Evolutionary conservation across 805 yeast genomes (phyloP).

Genomic region (Kluyveromyces siamensis): DNA sequence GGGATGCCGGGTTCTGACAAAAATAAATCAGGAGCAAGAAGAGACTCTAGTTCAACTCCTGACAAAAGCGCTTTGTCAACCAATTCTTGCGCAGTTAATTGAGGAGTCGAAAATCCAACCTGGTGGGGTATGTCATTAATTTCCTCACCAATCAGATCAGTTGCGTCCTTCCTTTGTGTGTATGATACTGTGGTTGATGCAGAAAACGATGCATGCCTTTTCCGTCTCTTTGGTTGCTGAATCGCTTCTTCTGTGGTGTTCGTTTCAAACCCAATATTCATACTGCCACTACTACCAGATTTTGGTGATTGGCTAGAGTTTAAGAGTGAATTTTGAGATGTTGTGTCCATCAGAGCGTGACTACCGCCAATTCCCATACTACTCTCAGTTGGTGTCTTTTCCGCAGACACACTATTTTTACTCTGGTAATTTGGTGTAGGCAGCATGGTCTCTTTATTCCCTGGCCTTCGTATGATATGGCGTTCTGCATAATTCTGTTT

Average conservation of each 20-base stretch:
- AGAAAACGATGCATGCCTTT: conserved; percentile 37
- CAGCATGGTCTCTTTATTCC: conserved; percentile 32
- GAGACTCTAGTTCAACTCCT: conserved; percentile 18
- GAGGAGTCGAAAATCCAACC: conserved; percentile 79
- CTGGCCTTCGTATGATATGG: conserved; percentile 30
- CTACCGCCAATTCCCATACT: not conserved
- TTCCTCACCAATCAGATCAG: conserved; percentile 5
- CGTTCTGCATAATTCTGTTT: conserved; percentile 24
- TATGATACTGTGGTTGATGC: conserved; percentile 34
- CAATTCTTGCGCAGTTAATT: conserved; percentile 42
- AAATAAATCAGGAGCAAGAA: conserved; percentile 19
- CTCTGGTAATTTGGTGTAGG: conserved; percentile 23
- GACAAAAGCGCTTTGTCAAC: conserved; percentile 25
- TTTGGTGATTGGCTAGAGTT: not conserved
- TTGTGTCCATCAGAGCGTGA: not conserved
- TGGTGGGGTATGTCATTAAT: conserved; percentile 43
- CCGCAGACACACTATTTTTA: not conserved
- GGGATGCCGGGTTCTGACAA: conserved; percentile 6
- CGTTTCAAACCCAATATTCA: not conserved
- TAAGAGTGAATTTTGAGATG: not conserved
- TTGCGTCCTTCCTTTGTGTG: conserved; percentile 9
- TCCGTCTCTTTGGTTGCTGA: conserved; percentile 17
- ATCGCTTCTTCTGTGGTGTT: not conserved
- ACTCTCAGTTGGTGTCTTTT: not conserved
- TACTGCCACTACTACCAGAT: not conserved